Conservation (phyloP, 768 basidiomycete genomes). For the Calocera cornea region DNA sequence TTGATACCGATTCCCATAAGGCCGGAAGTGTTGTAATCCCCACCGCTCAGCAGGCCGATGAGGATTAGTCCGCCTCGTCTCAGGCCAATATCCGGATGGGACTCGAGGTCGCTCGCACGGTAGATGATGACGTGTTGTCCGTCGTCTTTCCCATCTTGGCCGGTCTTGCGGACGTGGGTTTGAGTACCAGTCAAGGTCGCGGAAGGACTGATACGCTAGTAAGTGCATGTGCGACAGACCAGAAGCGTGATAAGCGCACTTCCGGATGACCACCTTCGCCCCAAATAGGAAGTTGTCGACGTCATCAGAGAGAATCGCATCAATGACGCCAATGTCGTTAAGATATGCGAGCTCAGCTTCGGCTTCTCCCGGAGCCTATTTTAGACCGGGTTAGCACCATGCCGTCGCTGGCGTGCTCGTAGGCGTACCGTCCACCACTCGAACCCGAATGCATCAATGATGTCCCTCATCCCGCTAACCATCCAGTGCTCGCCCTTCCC, state of each 20-base stretch:
- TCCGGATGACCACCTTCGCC: slow-evolving; percentile 67
- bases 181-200: slow-evolving; percentile 61
- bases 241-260: slow-evolving; percentile 33
- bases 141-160: slow-evolving; percentile 50
- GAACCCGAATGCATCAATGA: slow-evolving; percentile 35
- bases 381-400: background rate
- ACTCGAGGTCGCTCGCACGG: slow-evolving; percentile 27
- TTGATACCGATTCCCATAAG: slow-evolving; percentile 51
- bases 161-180: slow-evolving; percentile 46
- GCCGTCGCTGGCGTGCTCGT: background rate
- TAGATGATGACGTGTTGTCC: slow-evolving; percentile 48
- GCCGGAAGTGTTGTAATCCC: slow-evolving; percentile 47
- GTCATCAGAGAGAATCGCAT: slow-evolving; percentile 83
- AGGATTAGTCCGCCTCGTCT: slow-evolving; percentile 58
- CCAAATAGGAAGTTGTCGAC: slow-evolving; percentile 89
- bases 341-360: slow-evolving; percentile 87
- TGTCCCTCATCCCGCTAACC: slow-evolving; percentile 22
- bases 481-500: slow-evolving; percentile 19
- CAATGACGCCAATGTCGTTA: slow-evolving; percentile 67
- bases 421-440: slow-evolving; percentile 32
- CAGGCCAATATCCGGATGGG: slow-evolving; percentile 38
- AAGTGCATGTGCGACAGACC: slow-evolving; percentile 11
- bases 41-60: slow-evolving; percentile 74
- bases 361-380: slow-evolving; percentile 71
- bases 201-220: slow-evolving; percentile 39